A percentile compares a stretch with the other conserved stretches of the same genome.
phyloP scores from a whole-genome alignment of 495 filamentous ascomycete genomes.

The Cryomyces minteri region DNA sequence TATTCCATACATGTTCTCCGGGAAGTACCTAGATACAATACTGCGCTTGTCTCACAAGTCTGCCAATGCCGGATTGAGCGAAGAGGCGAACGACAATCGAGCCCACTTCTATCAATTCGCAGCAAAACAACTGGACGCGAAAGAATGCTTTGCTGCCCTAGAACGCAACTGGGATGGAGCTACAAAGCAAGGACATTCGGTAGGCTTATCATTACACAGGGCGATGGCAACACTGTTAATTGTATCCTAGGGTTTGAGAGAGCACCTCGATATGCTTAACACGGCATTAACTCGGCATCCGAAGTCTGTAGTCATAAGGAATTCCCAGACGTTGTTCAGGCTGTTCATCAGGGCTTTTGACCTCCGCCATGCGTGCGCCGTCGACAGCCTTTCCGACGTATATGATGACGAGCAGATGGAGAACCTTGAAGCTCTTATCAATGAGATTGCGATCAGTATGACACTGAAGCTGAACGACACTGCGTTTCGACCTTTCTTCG shows the following conservation, averaged over 20 bases:
- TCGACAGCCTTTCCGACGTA: slow-evolving; percentile 15
- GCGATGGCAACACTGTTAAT: slow-evolving; percentile 6
- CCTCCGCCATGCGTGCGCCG: slow-evolving; percentile 10
- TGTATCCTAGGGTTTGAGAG: slow-evolving; percentile 34
- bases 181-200: slow-evolving; percentile 33
- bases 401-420: slow-evolving; percentile 33
- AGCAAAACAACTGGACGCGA: slow-evolving; percentile 53
- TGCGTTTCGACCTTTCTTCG: slow-evolving; percentile 88
- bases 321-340: slow-evolving; percentile 39
- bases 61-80: slow-evolving; percentile 33
- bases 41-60: slow-evolving; percentile 52
- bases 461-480: slow-evolving; percentile 92
- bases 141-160: slow-evolving; percentile 46
- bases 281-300: slow-evolving; percentile 54
- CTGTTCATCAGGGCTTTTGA: slow-evolving; percentile 43
- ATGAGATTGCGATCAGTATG: slow-evolving; percentile 62
- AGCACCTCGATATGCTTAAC: slow-evolving; percentile 46
- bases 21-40: slow-evolving; percentile 47
- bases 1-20: slow-evolving; percentile 72
- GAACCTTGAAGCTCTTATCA: slow-evolving; percentile 43
- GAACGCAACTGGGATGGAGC: slow-evolving; percentile 52
- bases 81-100: slow-evolving; percentile 42
- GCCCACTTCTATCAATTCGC: slow-evolving; percentile 48
- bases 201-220: slow-evolving; percentile 19
- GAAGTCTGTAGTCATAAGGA: slow-evolving; percentile 55